phyloP scores from a whole-genome alignment of 2,329 filamentous ascomycete genomes.

The Penicillium crustosum region DNA sequence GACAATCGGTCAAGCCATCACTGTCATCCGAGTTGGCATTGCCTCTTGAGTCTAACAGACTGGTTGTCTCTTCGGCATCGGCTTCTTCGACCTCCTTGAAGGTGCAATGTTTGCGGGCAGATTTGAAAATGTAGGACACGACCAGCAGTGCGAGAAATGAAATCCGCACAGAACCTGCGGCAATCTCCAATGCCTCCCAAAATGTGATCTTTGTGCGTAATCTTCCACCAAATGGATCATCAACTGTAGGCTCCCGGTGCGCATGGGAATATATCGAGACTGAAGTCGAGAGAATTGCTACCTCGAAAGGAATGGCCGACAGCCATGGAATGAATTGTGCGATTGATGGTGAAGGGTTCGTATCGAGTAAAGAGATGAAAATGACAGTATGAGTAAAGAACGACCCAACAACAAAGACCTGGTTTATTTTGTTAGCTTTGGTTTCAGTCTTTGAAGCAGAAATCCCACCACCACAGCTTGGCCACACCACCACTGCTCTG shows the following conservation, averaged over 20 bases:
- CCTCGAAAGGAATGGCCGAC: conserved; percentile 69
- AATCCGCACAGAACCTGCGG: conserved; percentile 65
- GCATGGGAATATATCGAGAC: conserved; percentile 65
- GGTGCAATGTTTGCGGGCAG: background rate
- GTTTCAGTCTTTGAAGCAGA: background rate
- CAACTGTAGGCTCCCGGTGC: conserved; percentile 62
- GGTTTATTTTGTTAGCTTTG: conserved; percentile 16
- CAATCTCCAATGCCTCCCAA: conserved; percentile 1
- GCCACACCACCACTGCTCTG: conserved; percentile 77
- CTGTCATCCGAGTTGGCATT: background rate
- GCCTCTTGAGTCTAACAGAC: background rate
- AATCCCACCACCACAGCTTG: conserved; percentile 69
- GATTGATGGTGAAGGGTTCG: conserved; percentile 73
- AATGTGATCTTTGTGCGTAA: conserved; percentile 29
- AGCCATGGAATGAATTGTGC: conserved; percentile 80
- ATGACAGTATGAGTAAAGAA: conserved; percentile 86
- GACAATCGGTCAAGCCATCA: background rate
- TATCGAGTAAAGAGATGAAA: conserved; percentile 82
- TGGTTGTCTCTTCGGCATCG: background rate
- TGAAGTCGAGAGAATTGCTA: conserved; percentile 68
- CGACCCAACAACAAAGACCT: conserved; percentile 83
- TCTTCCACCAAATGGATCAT: conserved; percentile 47
- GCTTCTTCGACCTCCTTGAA: background rate
- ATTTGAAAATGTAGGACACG: conserved; percentile 57
- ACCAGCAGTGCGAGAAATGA: conserved; percentile 62